These are phyloP conservation scores for Pyrenophora seminiperda DNA, from an alignment of 2,329 filamentous ascomycete genomes.

Conservation along the genomic window DNA sequence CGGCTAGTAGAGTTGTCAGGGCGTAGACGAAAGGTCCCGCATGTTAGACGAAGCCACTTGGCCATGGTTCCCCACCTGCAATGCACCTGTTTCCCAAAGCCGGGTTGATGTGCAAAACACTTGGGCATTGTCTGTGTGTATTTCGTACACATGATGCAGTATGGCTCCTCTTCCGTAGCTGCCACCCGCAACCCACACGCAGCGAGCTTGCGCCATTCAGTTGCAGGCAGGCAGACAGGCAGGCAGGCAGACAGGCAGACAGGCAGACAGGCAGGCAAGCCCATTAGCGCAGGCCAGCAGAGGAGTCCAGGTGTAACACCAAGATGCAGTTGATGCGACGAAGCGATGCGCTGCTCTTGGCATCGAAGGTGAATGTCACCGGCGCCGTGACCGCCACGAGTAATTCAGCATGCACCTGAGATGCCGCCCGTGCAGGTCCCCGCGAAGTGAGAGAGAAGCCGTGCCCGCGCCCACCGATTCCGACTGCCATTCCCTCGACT, in stretches of 20 bases:
- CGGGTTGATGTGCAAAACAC: constrained; percentile 1
- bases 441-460: constrained; percentile 21
- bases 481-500: background rate
- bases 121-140: background rate
- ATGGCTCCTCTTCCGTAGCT: background rate
- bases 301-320: constrained; percentile 6
- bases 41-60: constrained; percentile 13
- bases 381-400: constrained; percentile 33
- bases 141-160: background rate
- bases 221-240: constrained; percentile 3
- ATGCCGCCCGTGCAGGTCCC: constrained; percentile 22
- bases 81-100: constrained; percentile 1
- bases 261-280: constrained; percentile 1
- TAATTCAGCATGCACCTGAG: constrained; percentile 30
- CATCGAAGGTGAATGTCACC: constrained; percentile 20
- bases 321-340: constrained; percentile 14
- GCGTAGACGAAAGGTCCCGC: constrained; percentile 6
- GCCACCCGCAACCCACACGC: background rate
- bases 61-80: constrained; percentile 1
- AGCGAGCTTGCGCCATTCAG: constrained; percentile 1
- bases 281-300: constrained; percentile 7
- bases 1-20: constrained; percentile 8
- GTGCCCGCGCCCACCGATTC: constrained; percentile 20
- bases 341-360: constrained; percentile 22
- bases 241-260: background rate